A percentile compares a stretch with the other conserved stretches of the same genome.
These are phyloP conservation scores for Amanita rubescens DNA, from an alignment of 768 basidiomycete genomes.

Conservation along the genomic window DNA sequence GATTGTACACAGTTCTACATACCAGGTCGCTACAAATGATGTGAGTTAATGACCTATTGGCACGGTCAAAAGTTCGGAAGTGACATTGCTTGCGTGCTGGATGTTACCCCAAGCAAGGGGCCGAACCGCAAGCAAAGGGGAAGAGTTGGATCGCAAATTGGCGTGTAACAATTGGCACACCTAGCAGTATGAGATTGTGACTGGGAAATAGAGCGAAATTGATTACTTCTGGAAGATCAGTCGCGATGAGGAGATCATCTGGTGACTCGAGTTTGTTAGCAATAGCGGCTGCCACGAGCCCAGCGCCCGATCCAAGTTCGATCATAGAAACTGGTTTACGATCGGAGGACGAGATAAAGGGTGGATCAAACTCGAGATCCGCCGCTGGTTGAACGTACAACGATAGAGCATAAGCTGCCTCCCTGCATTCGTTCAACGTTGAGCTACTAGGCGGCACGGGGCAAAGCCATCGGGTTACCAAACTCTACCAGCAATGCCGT, in stretches of 20 bases:
- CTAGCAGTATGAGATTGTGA: slow-evolving; percentile 16
- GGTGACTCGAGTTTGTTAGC: slow-evolving; percentile 26
- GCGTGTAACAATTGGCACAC: slow-evolving; percentile 39
- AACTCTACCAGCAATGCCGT: slow-evolving; percentile 80
- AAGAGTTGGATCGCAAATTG: slow-evolving; percentile 22
- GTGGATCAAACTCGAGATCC: slow-evolving; percentile 46
- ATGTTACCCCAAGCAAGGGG: slow-evolving; percentile 68
- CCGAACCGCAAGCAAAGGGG: slow-evolving; percentile 31
- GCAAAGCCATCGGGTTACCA: slow-evolving; percentile 45
- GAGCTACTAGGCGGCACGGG: neutral
- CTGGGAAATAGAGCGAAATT: neutral
- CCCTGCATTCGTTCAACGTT: slow-evolving; percentile 48
- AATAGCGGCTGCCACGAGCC: slow-evolving; percentile 47
- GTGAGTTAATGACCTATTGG: slow-evolving; percentile 41
- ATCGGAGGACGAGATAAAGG: slow-evolving; percentile 27
- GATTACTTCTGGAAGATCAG: slow-evolving; percentile 73
- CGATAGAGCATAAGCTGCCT: slow-evolving; percentile 58
- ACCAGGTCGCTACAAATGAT: slow-evolving; percentile 83
- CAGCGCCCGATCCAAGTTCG: slow-evolving; percentile 78
- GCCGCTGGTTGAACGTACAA: slow-evolving; percentile 41
- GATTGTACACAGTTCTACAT: slow-evolving; percentile 24
- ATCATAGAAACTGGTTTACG: slow-evolving; percentile 33
- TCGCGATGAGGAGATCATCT: slow-evolving; percentile 46
- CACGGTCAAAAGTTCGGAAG: slow-evolving; percentile 26
- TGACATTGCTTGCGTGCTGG: slow-evolving; percentile 33